Base-by-base conservation (phyloP, 1,284 basidiomycete species). In the Xerocomus minutiporus region DNA sequence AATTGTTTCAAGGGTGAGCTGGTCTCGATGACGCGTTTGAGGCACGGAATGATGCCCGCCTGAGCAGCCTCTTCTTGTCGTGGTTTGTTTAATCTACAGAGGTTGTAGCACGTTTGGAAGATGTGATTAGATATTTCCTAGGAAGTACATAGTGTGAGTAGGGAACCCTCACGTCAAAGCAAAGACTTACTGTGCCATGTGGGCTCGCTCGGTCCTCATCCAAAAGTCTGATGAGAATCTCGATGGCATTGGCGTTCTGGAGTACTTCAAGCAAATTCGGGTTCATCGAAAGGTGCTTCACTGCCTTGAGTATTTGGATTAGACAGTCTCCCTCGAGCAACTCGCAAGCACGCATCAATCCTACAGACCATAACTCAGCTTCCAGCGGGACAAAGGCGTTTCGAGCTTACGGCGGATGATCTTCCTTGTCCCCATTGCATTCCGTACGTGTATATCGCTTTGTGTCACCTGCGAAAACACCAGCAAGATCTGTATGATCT, bases 391-490 rank as follows among this genome's bases (percentile, higher is more conserved):
- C 42, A 43, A 55, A 42, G 54, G 50, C 26, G 43, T 4, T 23
- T 32, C 6, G 17, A 32, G 79, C 88, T 76, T 64, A 93, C 95
- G 84, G 65, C 93, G 79, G 47, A 97, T 81, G 54, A 97, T 90
- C 65, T 90, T 91, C 56, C 96, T 77, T 3, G 88, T 92, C 0
- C 93, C 93, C 53, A 98, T 79, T 8, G 93, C 93, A 68, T 91
- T 91, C 48, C 93, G 83, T 6, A 98, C 91, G 66, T 94, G 89
- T 48, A 87, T 84, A 71, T 98, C 96, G 11, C 89, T 91, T 65
- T 97, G 94, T 12, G 93, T 92, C 9, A 95, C 93, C 66, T 97
- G 95, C 51, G 91, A 94, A 71, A 97, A 98, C 11, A 98, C 86
- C 46, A 97, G 74, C 42, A 98, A 66, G 53, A 97, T 92, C 62